A percentile compares a stretch with the other conserved stretches of the same genome.
Evolutionary conservation across 257 asterid species (phyloP).

Genomic region (Capsicum pubescens): DNA sequence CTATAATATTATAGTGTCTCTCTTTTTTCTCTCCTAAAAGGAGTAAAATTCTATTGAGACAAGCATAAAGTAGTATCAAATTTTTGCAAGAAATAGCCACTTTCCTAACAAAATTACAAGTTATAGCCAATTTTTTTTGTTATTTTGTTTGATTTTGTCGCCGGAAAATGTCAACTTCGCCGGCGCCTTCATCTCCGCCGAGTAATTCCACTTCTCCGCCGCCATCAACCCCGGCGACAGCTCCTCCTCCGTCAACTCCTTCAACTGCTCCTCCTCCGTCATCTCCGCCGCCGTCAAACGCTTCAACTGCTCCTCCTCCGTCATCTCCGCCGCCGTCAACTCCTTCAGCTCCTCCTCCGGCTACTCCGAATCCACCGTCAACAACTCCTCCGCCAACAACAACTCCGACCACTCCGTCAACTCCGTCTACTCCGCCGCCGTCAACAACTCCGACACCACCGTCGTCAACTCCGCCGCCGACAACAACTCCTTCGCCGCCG

Average conservation of each 20-base stretch:
- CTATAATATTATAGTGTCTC: background rate
- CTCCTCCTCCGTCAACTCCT: constrained; percentile 9
- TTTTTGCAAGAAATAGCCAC: background rate
- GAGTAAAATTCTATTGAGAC: background rate
- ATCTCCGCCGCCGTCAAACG: background rate
- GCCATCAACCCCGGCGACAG: too few relatives aligned
- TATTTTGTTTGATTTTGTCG: background rate
- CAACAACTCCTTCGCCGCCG: constrained; percentile 39
- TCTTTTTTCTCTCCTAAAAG: background rate
- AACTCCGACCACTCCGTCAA: constrained; percentile 10
- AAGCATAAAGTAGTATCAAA: background rate
- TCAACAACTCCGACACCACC: constrained; percentile 43
- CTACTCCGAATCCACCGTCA: constrained; percentile 32
- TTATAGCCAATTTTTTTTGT: background rate
- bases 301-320: constrained; percentile 31
- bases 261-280: constrained; percentile 30
- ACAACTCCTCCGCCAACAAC: constrained; percentile 34
- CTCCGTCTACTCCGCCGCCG: constrained; percentile 34
- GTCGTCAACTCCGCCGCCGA: constrained; percentile 35
- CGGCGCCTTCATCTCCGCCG: constrained; percentile 50
- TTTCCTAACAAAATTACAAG: background rate
- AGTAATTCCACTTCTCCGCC: constrained; percentile 23
- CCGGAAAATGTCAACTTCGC: constrained; percentile 47
- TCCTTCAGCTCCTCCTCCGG: constrained; percentile 12
- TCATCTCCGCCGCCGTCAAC: constrained; percentile 35